phyloP scores from a whole-genome alignment of 2,329 filamentous ascomycete species.

The Sporothrix brasiliensis region DNA sequence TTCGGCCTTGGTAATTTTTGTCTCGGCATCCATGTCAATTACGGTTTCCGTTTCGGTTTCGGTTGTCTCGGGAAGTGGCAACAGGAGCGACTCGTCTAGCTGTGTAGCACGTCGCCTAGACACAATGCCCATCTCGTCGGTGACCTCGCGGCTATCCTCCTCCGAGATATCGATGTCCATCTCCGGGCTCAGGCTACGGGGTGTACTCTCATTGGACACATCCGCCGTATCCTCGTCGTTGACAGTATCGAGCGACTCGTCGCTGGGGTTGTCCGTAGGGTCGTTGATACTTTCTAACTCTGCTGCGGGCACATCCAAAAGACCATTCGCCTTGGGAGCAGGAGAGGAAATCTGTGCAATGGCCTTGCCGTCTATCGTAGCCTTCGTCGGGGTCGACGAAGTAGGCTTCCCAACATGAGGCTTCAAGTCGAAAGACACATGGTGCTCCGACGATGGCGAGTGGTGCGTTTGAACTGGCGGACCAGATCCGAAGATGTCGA shows the following conservation, averaged over 20 bases:
- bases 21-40: not conserved
- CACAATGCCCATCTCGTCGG: conserved; percentile 27
- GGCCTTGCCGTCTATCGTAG: not conserved
- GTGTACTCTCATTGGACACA: conserved; percentile 22
- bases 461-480: conserved; percentile 29
- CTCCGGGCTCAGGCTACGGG: conserved; percentile 21
- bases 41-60: conserved; percentile 17
- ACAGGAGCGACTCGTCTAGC: conserved; percentile 28
- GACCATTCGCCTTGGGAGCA: not conserved
- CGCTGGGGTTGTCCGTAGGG: not conserved
- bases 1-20: not conserved
- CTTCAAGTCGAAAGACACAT: conserved; percentile 22
- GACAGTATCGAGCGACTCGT: not conserved
- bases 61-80: conserved; percentile 29
- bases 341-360: not conserved
- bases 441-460: not conserved
- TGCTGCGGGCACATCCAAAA: not conserved
- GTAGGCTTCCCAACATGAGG: not conserved
- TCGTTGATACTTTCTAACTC: not conserved
- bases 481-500: conserved; percentile 43
- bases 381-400: not conserved
- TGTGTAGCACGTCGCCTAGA: conserved; percentile 18
- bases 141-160: conserved; percentile 27
- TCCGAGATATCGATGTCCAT: conserved; percentile 21
- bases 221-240: conserved; percentile 2